Evolutionary conservation across 441 rosid genomes (phyloP), one percentile per base, ranked within the genome.

Genomic region (Erodium texanum): DNA sequence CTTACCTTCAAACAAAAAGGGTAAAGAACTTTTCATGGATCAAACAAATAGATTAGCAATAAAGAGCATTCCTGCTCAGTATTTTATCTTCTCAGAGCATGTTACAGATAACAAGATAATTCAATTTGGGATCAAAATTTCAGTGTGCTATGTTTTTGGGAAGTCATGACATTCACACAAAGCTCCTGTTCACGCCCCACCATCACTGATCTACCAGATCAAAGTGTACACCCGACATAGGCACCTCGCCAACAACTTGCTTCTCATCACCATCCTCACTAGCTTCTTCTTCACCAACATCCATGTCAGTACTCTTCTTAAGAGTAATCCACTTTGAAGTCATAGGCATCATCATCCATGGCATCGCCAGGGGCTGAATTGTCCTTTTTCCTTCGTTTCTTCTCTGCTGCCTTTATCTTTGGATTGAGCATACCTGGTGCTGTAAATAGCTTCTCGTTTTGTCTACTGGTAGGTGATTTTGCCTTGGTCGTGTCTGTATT

Each of bases 291-390:
- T 77, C 82, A 69, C 76, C 86, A 29, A 34, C 85, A 62, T 81
- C 90, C 84, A 82, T 82, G 71, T 77, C 73, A 0, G 80, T 66
- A 58, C 43, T 58, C 80, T 63, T 81, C 78, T 82, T 81, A 80
- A 7, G 72, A 68, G 7, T 83, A 93, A 81, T 91, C 99, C 16
- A 87, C 86, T 77, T 88, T 88, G 71, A 93, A 91, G 85, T 93
- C 87, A 66, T 91, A 91, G 73, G 88, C 92, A 61, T 71, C 85
- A 22, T 68, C 84, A 0, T 87, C 90, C 86, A 87, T 88, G 10
- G 52, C 79, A 9, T 82, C 91, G 67, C 70, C 74, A 0, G 68
- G 70, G 50, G 67, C 29, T 27, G 71, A 69, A 73, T 83, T 85
- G 20, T 74, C 88, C n/a, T 88, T 89, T 76, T 87, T 90, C 83